Conservation (phyloP, 345 rosid genomes). For the Anacardium occidentale region DNA sequence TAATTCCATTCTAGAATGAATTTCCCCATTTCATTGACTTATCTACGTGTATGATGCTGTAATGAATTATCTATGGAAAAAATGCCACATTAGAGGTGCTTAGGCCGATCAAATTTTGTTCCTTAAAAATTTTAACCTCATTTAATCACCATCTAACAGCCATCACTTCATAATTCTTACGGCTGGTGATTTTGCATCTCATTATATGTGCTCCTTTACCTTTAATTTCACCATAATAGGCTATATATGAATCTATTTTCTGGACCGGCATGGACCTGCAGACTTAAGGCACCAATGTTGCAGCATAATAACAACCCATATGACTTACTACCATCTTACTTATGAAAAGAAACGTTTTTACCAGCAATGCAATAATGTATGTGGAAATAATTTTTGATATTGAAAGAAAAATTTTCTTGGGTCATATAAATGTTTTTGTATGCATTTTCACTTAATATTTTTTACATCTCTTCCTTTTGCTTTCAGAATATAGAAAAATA, state of each 20-base stretch:
- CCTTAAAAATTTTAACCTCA: neutral
- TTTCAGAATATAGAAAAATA: constrained; percentile 32
- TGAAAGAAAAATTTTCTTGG: neutral
- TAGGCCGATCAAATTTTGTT: neutral
- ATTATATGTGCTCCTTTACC: neutral
- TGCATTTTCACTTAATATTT: neutral
- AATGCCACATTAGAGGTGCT: neutral
- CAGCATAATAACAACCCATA: neutral
- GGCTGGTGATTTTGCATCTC: neutral
- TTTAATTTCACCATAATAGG: neutral
- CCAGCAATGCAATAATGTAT: neutral
- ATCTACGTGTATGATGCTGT: neutral
- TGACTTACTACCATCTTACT: neutral
- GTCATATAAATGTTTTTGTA: no score
- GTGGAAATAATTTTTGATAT: neutral
- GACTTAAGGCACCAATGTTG: neutral
- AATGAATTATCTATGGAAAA: neutral
- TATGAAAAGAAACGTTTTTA: neutral
- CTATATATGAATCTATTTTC: neutral
- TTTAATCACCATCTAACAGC: neutral
- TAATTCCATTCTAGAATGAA: neutral
- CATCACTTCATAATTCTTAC: neutral
- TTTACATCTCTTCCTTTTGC: neutral
- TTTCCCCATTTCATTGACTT: neutral
- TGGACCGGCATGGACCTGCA: neutral